Base-by-base conservation (phyloP, 208 protist species). In the Leishmania turanica region DNA sequence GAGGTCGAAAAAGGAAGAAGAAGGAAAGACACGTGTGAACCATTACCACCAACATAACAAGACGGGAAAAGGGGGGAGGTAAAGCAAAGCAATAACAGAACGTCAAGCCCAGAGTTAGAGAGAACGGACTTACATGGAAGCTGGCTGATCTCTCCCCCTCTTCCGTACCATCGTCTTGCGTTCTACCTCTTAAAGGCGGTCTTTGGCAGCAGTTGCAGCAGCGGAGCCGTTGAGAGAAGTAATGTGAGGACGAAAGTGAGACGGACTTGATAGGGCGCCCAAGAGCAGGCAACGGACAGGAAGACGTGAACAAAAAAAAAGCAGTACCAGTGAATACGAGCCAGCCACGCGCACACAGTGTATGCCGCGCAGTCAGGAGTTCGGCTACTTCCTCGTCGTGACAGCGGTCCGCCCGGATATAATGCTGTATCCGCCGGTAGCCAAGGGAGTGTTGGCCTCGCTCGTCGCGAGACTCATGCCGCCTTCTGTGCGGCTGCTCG, bases 401-500 rank as follows among this genome's bases (percentile, higher is more conserved):
- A 65, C 53, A 47, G 53, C 56, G 21, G 56, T 27, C 34, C 54
- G 47, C 27, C 58, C 24, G 3, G 58, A 71, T 31, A 62, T 42
- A 64, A 54, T 64, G 45, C 37, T 34, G 79, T 86, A 79, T 21
- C 51, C 75, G 37, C 78, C 80, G 37, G 78, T 72, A 31, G 70
- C 75, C 34, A 87, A 74, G 17, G 79, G 87, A 34, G 82, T 90
- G 77, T 84, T 84, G 3, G 70, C 78, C 37, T 69, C 78, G 54
- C 80, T 92, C 11, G 84, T 85, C 2, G 54, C 77, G 31, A 85
- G 49, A 37, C 84, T 86, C 31, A 79, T 73, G 13, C 81, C 79
- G 47, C 77, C 84, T 4, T 85, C 80, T 13, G 84, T 83, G 84
- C 83, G 85, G 81, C 79, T 85, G 49, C 84, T 86, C 31, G 81